Evolutionary conservation across 129 eudicot genomes (phyloP), one percentile per base, ranked within the genome.

Genomic region (Flaveria ramosissima): DNA sequence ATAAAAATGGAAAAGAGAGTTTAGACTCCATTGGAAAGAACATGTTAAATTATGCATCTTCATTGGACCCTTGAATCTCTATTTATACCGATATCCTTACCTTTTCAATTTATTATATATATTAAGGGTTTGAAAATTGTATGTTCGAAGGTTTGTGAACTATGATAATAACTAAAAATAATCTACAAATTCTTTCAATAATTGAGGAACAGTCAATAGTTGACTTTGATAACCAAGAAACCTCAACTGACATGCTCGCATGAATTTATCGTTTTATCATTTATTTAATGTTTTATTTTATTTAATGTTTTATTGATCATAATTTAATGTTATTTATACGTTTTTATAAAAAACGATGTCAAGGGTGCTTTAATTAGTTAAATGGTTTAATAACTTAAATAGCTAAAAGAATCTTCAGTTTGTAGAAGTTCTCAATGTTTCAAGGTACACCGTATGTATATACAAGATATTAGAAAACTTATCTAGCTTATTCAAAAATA

Each of bases 181-280:
- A 77, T n/a, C 56, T 45, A 53, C 60, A 6, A 6, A 67, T 24
- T 77, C 57, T 24, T 59, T 13, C 60, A 41, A 78, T 70, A 50
- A 59, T 70, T 71, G 64, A 30, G 16, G 32, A 45, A 71, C 60
- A 20, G 77, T 78, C 72, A 78, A 30, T 32, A 71, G 64, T 78
- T 78, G 82, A 72, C 82, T 50, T 78, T 10, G 8, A 61, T 11
- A 20, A 65, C 23, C 26, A 32, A 32, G 72, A 41, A 39, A 65
- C 11, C 46, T 52, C 74, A 39, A 52, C 24, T 16, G 42, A 78
- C 77, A 46, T 70, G 77, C 30, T 26, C 8, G 72, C 77, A 60
- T 60, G 66, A 59, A 59, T 59, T 59, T 59, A 70, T 78, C 30
- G 77, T 30, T 30, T 30, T 3, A 30, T 30, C 39, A 0, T 32